Conservation (phyloP, 2,329 filamentous ascomycete species). For the Byssothecium circinans region DNA sequence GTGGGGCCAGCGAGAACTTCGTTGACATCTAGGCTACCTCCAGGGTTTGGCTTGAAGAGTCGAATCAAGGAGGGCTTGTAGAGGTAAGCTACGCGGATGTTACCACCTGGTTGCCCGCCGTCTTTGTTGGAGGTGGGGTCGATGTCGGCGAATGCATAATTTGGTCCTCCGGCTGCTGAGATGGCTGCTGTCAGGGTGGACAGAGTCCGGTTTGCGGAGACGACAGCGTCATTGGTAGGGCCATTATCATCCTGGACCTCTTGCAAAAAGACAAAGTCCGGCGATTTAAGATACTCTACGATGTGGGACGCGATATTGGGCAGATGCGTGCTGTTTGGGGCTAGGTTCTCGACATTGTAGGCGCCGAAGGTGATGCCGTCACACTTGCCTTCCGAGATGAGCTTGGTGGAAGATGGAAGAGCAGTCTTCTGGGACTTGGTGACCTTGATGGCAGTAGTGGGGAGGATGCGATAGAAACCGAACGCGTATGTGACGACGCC, state of each 20-base stretch:
- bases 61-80: conserved; percentile 64
- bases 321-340: conserved; percentile 58
- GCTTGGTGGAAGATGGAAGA: conserved; percentile 54
- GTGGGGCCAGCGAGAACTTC: conserved; percentile 59
- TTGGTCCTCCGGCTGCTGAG: conserved; percentile 49
- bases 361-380: conserved; percentile 63
- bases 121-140: conserved; percentile 62
- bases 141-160: conserved; percentile 64
- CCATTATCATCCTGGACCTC: conserved; percentile 71
- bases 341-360: conserved; percentile 73
- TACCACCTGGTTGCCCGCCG: conserved; percentile 69
- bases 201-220: conserved; percentile 62
- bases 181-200: conserved; percentile 59
- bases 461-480: conserved; percentile 70
- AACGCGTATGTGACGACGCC: conserved; percentile 68
- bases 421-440: conserved; percentile 49
- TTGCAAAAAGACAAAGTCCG: conserved; percentile 69
- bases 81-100: conserved; percentile 71
- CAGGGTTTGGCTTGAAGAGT: conserved; percentile 62
- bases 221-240: conserved; percentile 60
- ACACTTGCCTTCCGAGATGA: conserved; percentile 61
- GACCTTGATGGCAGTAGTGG: conserved; percentile 59
- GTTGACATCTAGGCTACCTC: conserved; percentile 57
- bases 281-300: conserved; percentile 62
- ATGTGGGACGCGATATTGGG: conserved; percentile 65